phyloP scores from a whole-genome alignment of 2,329 filamentous ascomycete genomes.

The Coniochaeta sp. region DNA sequence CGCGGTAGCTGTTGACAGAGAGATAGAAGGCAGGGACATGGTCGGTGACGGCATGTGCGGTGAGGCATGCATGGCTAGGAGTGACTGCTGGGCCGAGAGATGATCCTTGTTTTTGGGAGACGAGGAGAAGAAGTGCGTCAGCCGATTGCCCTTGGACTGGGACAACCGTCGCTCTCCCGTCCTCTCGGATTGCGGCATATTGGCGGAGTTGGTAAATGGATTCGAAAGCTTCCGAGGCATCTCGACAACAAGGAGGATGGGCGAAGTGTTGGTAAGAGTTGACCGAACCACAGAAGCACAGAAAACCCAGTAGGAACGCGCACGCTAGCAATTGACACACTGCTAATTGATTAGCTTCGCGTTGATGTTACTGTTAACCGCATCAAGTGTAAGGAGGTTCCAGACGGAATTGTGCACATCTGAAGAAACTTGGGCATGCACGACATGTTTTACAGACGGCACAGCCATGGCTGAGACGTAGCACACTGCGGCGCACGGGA shows the following conservation, averaged over 20 bases:
- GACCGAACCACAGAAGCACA: neutral
- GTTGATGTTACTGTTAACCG: neutral
- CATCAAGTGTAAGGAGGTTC: neutral
- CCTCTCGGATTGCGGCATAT: constrained; percentile 41
- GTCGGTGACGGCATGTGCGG: constrained; percentile 63
- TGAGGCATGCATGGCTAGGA: constrained; percentile 56
- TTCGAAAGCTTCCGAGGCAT: constrained; percentile 55
- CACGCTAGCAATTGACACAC: neutral
- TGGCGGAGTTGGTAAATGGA: constrained; percentile 44
- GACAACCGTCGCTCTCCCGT: constrained; percentile 49
- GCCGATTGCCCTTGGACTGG: constrained; percentile 63
- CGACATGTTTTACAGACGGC: neutral
- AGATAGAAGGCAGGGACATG: constrained; percentile 81
- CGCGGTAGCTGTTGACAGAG: constrained; percentile 75
- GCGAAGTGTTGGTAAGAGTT: constrained; percentile 1
- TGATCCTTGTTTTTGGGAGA: constrained; percentile 69
- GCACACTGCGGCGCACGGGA: neutral
- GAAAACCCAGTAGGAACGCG: neutral
- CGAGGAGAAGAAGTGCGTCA: constrained; percentile 76
- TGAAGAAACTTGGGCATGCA: neutral
- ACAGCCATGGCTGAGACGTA: neutral
- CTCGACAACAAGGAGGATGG: constrained; percentile 19
- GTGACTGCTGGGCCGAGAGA: constrained; percentile 56
- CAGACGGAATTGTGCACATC: neutral
- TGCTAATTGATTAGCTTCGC: neutral